Conservation (phyloP, 2,329 filamentous ascomycete genomes). For the Emergomyces pasteurianus region DNA sequence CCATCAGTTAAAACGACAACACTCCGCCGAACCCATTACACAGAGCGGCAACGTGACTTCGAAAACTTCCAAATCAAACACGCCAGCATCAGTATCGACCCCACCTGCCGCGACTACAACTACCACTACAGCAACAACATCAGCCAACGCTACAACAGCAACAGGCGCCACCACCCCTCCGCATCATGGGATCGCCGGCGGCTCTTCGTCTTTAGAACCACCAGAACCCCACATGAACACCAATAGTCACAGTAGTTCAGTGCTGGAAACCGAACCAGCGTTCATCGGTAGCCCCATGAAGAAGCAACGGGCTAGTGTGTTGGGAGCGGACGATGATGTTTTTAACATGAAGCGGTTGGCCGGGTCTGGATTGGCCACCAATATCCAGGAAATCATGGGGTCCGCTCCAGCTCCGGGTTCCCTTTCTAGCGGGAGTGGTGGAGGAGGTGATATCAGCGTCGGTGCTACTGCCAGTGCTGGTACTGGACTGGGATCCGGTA, state of each 20-base stretch:
- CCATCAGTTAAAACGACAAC: constrained; percentile 51
- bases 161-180: constrained; percentile 27
- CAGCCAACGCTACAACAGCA: constrained; percentile 11
- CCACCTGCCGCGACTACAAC: constrained; percentile 20
- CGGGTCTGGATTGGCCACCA: constrained; percentile 25
- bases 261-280: constrained; percentile 18
- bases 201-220: constrained; percentile 6
- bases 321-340: constrained; percentile 29
- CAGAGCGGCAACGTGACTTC: constrained; percentile 25
- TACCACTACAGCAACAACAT: constrained; percentile 8
- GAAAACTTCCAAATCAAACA: constrained; percentile 32
- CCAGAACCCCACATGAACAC: constrained; percentile 6
- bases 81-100: constrained; percentile 26
- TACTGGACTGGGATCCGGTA: not conserved
- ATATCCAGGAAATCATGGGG: constrained; percentile 27
- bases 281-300: constrained; percentile 37
- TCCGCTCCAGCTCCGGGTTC: not conserved
- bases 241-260: constrained; percentile 7
- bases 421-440: not conserved
- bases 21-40: constrained; percentile 45
- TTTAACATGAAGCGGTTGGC: constrained; percentile 26
- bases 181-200: constrained; percentile 14
- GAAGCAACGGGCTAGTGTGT: constrained; percentile 35
- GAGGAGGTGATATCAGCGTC: not conserved
- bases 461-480: not conserved